Evolutionary conservation across 257 asterid genomes (phyloP).

Genomic region (Leonotis leonurus): DNA sequence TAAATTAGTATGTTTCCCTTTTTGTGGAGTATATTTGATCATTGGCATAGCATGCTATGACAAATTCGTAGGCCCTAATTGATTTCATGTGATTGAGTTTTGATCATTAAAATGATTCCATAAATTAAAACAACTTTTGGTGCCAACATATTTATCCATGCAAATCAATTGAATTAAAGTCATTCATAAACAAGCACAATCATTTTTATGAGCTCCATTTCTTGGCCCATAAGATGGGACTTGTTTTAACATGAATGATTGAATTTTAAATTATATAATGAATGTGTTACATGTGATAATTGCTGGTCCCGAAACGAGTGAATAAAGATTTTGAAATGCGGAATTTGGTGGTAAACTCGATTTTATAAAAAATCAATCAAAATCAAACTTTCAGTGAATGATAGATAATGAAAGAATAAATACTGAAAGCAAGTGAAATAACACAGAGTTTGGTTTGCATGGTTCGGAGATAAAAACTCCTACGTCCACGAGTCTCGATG

Average conservation of each 20-base stretch:
- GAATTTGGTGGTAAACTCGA: too few species aligned
- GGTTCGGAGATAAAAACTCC: too few species aligned
- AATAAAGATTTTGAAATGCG: too few species aligned
- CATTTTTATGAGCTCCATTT: constrained; percentile 2
- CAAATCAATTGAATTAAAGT: constrained; percentile 11
- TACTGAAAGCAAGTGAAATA: too few species aligned
- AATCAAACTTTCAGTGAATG: too few species aligned
- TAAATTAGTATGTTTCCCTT: background rate
- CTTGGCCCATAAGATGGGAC: constrained; percentile 10
- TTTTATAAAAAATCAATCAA: too few species aligned
- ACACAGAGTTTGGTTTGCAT: too few species aligned
- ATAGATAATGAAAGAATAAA: too few species aligned
- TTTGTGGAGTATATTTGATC: background rate
- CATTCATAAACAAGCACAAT: constrained; percentile 7
- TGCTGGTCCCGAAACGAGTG: too few species aligned
- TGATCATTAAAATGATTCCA: constrained; percentile 8
- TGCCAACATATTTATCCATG: constrained; percentile 9
- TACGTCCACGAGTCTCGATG: too few species aligned
- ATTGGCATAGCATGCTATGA: constrained; percentile 15
- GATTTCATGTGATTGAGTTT: background rate
- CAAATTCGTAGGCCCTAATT: constrained; percentile 9
- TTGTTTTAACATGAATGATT: constrained; percentile 8
- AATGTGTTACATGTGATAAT: background rate
- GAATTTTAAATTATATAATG: background rate
- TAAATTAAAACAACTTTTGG: constrained; percentile 1